A percentile compares a stretch with the other conserved stretches of the same genome.
These are phyloP conservation scores for Cajanus cajan DNA, from an alignment of 306 rosid genomes.

Conservation along the genomic window DNA sequence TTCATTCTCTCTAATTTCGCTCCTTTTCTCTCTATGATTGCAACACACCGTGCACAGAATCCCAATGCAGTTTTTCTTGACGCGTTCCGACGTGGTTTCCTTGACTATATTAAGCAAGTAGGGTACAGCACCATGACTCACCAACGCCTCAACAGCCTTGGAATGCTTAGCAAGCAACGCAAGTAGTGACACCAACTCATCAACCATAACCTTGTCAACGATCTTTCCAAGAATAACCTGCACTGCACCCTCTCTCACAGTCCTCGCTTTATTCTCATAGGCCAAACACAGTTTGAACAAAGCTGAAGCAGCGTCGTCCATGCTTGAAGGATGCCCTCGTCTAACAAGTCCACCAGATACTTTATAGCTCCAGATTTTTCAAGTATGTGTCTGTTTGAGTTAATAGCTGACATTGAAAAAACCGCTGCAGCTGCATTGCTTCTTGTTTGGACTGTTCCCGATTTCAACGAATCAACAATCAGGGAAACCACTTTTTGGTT, in stretches of 20 bases:
- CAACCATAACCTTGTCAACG: conserved; percentile 28
- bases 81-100: conserved; percentile 26
- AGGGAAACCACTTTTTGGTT: too few relatives aligned
- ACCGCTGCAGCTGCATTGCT: conserved; percentile 64
- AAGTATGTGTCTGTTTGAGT: conserved; percentile 39
- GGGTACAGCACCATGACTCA: conserved; percentile 34
- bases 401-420: conserved; percentile 42
- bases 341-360: conserved; percentile 47
- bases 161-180: conserved; percentile 44
- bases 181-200: conserved; percentile 42
- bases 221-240: too few relatives aligned
- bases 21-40: conserved; percentile 21
- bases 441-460: conserved; percentile 43
- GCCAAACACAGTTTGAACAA: too few relatives aligned
- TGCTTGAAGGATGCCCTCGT: conserved; percentile 34
- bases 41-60: conserved; percentile 34
- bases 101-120: conserved; percentile 40
- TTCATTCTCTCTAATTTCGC: conserved; percentile 48
- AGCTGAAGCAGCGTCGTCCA: too few relatives aligned
- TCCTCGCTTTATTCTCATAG: too few relatives aligned
- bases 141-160: conserved; percentile 47
- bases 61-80: conserved; percentile 46
- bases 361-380: conserved; percentile 47
- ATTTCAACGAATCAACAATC: conserved; percentile 43
- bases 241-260: too few relatives aligned